Percentiles rank a stretch among this genome's conserved stretches.
These are phyloP conservation scores for Penicillium malachiteum DNA, from an alignment of 495 filamentous ascomycete genomes.

Conservation along the genomic window DNA sequence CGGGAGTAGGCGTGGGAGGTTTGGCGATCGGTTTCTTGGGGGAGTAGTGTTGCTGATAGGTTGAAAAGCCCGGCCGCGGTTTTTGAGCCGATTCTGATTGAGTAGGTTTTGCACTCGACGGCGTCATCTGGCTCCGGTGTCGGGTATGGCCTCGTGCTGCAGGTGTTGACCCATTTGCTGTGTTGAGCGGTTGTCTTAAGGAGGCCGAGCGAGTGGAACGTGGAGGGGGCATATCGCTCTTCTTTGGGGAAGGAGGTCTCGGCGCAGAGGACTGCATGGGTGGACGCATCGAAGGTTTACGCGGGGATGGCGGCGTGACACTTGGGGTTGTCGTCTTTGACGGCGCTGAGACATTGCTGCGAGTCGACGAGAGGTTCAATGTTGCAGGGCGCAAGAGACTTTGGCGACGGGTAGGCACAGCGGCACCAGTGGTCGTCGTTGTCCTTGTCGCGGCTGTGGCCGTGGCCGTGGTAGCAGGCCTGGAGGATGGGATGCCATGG, in stretches of 20 bases:
- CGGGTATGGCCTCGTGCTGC: slow-evolving; percentile 30
- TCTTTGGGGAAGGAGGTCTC: slow-evolving; percentile 36
- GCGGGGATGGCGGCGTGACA: slow-evolving; percentile 29
- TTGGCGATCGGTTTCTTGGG: slow-evolving; percentile 62
- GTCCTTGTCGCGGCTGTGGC: not conserved
- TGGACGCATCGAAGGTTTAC: slow-evolving; percentile 21
- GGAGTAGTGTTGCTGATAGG: slow-evolving; percentile 67
- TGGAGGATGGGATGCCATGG: slow-evolving; percentile 4
- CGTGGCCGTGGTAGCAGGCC: not conserved
- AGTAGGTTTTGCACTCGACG: slow-evolving; percentile 15
- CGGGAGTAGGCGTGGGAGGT: slow-evolving; percentile 46
- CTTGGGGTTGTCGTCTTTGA: slow-evolving; percentile 18
- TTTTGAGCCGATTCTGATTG: slow-evolving; percentile 21
- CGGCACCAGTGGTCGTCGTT: not conserved
- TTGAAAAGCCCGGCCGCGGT: slow-evolving; percentile 56
- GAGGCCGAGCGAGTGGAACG: slow-evolving; percentile 42
- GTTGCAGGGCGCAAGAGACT: slow-evolving; percentile 34
- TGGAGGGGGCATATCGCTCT: slow-evolving; percentile 39
- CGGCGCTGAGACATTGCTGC: slow-evolving; percentile 15
- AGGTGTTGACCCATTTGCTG: slow-evolving; percentile 13
- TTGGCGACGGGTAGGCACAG: slow-evolving; percentile 28
- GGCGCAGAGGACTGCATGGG: slow-evolving; percentile 14
- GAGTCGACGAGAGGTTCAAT: slow-evolving; percentile 20
- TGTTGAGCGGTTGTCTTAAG: slow-evolving; percentile 35
- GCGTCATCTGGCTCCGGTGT: slow-evolving; percentile 39